Base-by-base conservation (phyloP, 352 stramenopile species). In the Phytopythium cucurbitacearum region DNA sequence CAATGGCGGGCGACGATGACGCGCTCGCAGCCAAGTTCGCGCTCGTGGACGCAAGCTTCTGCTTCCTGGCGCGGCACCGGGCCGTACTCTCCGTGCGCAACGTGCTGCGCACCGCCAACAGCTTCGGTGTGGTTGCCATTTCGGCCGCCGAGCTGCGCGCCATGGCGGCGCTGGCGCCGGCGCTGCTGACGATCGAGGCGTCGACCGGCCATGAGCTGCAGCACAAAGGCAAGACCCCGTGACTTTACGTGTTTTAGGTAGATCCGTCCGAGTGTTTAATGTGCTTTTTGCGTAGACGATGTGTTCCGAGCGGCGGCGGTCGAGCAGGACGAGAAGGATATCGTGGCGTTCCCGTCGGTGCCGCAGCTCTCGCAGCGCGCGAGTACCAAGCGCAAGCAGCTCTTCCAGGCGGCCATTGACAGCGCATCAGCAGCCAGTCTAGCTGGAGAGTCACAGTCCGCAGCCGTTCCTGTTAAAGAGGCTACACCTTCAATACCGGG, bases 11-110 rank as follows among this genome's bases (percentile, higher is more conserved):
- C 9, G 49, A 46, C 13, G 48, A 12, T 7, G 47, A 38, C 13
- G 12, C 36, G 21, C 35, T 80, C 40, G 53, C 59, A 32, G 48
- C 41, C 55, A 70, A 89, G 40, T 92, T 92, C 51, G 64, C 67
- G 53, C 75, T 89, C 4, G 53, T 92, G 33, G 79, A 92, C 48
- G 77, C 76, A 12, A 67, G 63, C 34, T 92, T 80, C 62, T 75
- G 68, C 56, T 92, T 92, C 65, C 61, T 90, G 8, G 64, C 65
- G 36, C 80, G 71, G 40, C 66, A 78, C 53, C 62, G 64, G 42
- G 60, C 75, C 5, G 53, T 55, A 15, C 50, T 80, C 15, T 87
- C 55, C 32, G 65, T 84, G 40, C 64, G 41, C 28, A 89, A 78
- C 21, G 67, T 89, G 40, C 53, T 90, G 34, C 69, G 71, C 33